Base-by-base conservation (phyloP, 2,329 filamentous ascomycete genomes). In the Penicillium oxalicum region DNA sequence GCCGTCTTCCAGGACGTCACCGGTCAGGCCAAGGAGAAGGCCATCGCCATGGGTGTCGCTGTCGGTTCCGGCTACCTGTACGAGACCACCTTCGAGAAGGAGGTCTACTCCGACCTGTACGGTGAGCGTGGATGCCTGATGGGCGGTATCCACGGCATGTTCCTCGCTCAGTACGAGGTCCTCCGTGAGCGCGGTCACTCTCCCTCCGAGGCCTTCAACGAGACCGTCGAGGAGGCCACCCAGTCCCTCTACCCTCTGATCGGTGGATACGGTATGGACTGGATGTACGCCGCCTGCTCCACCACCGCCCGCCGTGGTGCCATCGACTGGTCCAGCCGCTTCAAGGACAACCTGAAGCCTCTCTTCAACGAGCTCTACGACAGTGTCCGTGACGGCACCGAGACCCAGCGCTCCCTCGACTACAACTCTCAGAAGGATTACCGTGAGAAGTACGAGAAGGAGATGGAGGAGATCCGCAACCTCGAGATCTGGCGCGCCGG, bases 101-200 rank as follows among this genome's bases (percentile, higher is more conserved):
- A 98, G 81, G 93, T 98, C 71, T 95, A 95, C 87, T 96, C 90
- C 56, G 93, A 97, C 77, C 86, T 98, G 62, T 98, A 98, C 81
- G 93, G 93, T 76, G 93, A 98, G 87, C 91, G 93, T 78, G 93
- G 93, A 72, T 98, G 93, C 85, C 81, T 98, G 69, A 98, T 98
- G 93, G 93, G 93, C 66, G 93, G 93, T 76, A 98, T 98, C 77
- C 93, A 98, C 83, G 93, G 93, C 73, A 98, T 98, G 93, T 98
- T 98, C 88, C 89, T 98, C 63, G 93, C 93, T 55, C 93, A 98
- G 81, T 98, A 98, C 83, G 93, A 98, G 83, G 93, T 98, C 62
- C 91, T 98, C 76, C 91, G 93, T 70, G 93, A 98, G 85, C 87
- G 88, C 64, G 93, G 93, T 76, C 93, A 98, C 86, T 87, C 82